Evolutionary conservation across 768 basidiomycete genomes (phyloP), one percentile per base, ranked within the genome.

Genomic region (Gymnopilus dilepis): DNA sequence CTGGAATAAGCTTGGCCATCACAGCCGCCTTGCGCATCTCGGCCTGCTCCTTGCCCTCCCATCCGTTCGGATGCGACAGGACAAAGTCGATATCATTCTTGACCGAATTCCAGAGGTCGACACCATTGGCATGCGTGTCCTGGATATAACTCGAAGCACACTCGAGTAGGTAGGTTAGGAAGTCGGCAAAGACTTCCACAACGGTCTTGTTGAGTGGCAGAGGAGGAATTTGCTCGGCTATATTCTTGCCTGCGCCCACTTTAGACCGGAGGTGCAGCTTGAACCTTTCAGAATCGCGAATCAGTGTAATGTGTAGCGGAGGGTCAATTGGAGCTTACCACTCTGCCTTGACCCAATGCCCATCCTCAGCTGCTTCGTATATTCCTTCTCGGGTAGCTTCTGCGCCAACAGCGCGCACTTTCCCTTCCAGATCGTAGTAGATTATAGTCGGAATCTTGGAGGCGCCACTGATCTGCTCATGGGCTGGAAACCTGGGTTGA

Each of bases 361-460:
- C 77, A 9, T 82, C 80, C 58, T 80, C 77, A 4, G 79, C 80
- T 48, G 67, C 69, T 42, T 78, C 76, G 3, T 72, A 66, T 30
- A 80, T 71, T 30, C 74, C 75, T 28, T 82, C 77, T 13, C 73
- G 72, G 22, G 74, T 68, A 1, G 82, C 77, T 66, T 83, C 82
- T 13, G 82, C 82, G 21, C 82, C 82, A 31, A 78, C 75, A 6
- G 81, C 79, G 51, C 74, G 72, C 17, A 80, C 73, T 0, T 64
- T 63, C 0, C 82, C 82, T 7, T 67, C 63, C 33, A 72, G 64
- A 58, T 81, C 78, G 59, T 84, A 84, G 65, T 78, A 84, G 12
- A 84, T 61, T 54, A 83, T 74, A 24, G 80, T 79, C 4, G 83
- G 83, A 56, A 84, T 81, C 66, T 83, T 84, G 52, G 76, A 78